phyloP scores from a whole-genome alignment of 2,329 filamentous ascomycete genomes.

The Pseudogymnoascus sp. region DNA sequence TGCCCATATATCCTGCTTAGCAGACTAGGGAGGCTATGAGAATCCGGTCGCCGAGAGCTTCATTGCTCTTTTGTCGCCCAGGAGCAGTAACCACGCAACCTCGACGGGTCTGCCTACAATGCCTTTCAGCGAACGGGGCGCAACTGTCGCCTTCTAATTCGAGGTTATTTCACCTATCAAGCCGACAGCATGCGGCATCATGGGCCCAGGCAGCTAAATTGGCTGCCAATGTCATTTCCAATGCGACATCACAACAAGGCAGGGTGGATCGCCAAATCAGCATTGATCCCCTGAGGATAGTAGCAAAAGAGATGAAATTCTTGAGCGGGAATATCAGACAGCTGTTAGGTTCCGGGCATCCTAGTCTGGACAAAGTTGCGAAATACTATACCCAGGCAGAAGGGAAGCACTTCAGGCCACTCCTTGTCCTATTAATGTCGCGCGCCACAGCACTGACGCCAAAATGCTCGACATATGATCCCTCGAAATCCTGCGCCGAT shows the following conservation, averaged over 20 bases:
- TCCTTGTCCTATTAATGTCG: slow-evolving; percentile 94
- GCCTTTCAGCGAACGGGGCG: slow-evolving; percentile 21
- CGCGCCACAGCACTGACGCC: slow-evolving; percentile 77
- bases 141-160: slow-evolving; percentile 13
- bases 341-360: slow-evolving; percentile 88
- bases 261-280: slow-evolving; percentile 69
- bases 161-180: slow-evolving; percentile 28
- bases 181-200: slow-evolving; percentile 48
- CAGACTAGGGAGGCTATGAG: slow-evolving; percentile 36
- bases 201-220: slow-evolving; percentile 68
- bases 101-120: slow-evolving; percentile 33
- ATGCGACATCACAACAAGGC: slow-evolving; percentile 54
- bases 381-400: slow-evolving; percentile 98
- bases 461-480: slow-evolving; percentile 42
- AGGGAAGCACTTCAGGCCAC: slow-evolving; percentile 90
- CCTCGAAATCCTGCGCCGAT: slow-evolving; percentile 25
- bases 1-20: slow-evolving; percentile 1
- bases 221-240: slow-evolving; percentile 61
- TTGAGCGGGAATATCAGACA: slow-evolving; percentile 88
- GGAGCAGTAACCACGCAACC: slow-evolving; percentile 28
- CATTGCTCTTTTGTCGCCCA: slow-evolving; percentile 34
- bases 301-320: slow-evolving; percentile 95
- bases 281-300: slow-evolving; percentile 79
- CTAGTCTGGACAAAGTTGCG: slow-evolving; percentile 84
- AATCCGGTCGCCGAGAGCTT: slow-evolving; percentile 42